Percentiles rank a stretch among this genome's conserved stretches.
phyloP scores from a whole-genome alignment of 352 stramenopile genomes.

The Globisporangium parvum region DNA sequence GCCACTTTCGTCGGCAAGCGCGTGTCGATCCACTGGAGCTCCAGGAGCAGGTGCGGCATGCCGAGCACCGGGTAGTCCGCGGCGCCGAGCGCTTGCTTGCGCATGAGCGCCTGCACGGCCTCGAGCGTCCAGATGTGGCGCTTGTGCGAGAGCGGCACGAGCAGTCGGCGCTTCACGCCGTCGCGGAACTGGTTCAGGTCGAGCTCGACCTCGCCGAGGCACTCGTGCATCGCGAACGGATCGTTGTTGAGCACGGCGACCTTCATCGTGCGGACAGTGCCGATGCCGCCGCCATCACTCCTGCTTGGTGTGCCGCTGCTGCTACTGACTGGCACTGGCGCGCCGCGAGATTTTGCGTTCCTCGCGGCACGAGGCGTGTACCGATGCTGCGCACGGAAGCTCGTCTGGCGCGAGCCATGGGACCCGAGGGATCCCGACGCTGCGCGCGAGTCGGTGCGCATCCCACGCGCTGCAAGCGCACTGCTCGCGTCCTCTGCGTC shows the following conservation, averaged over 20 bases:
- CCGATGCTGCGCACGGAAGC: not conserved
- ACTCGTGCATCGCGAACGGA: constrained; percentile 40
- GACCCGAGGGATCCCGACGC: too few relatives aligned
- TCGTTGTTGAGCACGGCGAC: constrained; percentile 54
- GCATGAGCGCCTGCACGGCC: constrained; percentile 36
- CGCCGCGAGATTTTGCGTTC: not conserved
- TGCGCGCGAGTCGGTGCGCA: not conserved
- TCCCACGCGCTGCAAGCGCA: not conserved
- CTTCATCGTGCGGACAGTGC: constrained; percentile 29
- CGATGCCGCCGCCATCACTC: not conserved
- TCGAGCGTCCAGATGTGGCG: constrained; percentile 47
- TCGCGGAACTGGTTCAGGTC: constrained; percentile 34
- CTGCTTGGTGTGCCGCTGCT: not conserved
- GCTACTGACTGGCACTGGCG: not conserved
- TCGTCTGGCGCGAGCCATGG: constrained; percentile 5
- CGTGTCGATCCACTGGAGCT: constrained; percentile 63
- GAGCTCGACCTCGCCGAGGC: constrained; percentile 44
- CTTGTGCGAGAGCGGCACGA: constrained; percentile 41
- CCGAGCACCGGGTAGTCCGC: constrained; percentile 36
- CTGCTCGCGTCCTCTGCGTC: not conserved
- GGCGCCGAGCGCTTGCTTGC: constrained; percentile 32
- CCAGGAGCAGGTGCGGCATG: constrained; percentile 37
- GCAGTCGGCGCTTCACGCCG: constrained; percentile 24
- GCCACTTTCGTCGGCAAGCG: constrained; percentile 42
- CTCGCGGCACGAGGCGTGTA: not conserved